Evolutionary conservation across 2,329 filamentous ascomycete species (phyloP).

Genomic region (Sclerotiophoma versabilis): DNA sequence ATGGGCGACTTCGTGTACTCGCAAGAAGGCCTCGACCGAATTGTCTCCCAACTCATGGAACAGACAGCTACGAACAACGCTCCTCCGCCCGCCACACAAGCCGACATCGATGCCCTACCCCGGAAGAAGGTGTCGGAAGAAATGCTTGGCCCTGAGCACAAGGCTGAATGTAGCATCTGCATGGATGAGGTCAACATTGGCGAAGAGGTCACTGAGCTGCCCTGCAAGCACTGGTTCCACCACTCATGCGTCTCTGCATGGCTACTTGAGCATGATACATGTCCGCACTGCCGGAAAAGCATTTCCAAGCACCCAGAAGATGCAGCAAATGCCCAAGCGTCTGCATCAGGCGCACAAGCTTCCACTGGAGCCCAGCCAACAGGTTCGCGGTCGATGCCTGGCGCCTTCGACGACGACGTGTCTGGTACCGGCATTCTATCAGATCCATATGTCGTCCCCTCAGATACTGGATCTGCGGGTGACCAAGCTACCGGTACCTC

Average conservation of each 20-base stretch:
- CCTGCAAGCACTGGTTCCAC: slow-evolving; percentile 95
- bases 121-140: slow-evolving; percentile 73
- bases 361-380: slow-evolving; percentile 14
- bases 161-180: slow-evolving; percentile 89
- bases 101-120: slow-evolving; percentile 75
- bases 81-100: slow-evolving; percentile 78
- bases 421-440: slow-evolving; percentile 26
- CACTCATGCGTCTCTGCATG: slow-evolving; percentile 80
- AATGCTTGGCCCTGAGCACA: slow-evolving; percentile 73
- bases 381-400: slow-evolving; percentile 36
- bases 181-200: slow-evolving; percentile 82
- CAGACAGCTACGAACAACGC: slow-evolving; percentile 77
- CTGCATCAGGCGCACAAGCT: slow-evolving; percentile 16
- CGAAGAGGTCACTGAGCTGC: slow-evolving; percentile 77
- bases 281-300: slow-evolving; percentile 76
- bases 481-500: slow-evolving; percentile 19
- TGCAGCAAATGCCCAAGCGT: slow-evolving; percentile 23
- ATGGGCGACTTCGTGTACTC: slow-evolving; percentile 86
- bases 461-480: slow-evolving; percentile 12
- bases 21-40: slow-evolving; percentile 87
- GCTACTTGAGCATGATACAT: slow-evolving; percentile 91
- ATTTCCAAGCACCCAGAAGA: slow-evolving; percentile 50
- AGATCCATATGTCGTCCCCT: slow-evolving; percentile 31
- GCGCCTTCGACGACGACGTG: slow-evolving; percentile 33
- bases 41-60: slow-evolving; percentile 89